Base-by-base conservation (phyloP, 768 basidiomycete genomes). In the Agrocybe praecox region DNA sequence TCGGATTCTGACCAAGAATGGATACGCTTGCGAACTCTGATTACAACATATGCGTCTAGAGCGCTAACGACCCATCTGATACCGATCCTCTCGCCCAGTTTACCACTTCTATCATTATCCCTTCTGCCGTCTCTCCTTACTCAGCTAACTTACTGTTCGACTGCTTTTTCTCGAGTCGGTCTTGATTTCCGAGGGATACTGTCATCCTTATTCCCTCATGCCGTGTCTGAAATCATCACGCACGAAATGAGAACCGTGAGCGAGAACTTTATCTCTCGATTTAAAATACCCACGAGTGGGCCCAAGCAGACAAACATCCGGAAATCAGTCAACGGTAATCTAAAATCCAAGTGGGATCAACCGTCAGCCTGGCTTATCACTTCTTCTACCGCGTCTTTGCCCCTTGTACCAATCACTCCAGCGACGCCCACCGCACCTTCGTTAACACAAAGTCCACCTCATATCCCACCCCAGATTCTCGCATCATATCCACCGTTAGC, bases 131-230 rank as follows among this genome's bases (percentile, higher is more conserved):
- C 96, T 33, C 80, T 95, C 43, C 84, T 97, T 56, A 96, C 95
- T 0, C 96, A 98, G 65, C 82, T 98, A 45, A 90, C 91, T 12
- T 98, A 98, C 72, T 97, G 96, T 68, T 87, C 94, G 8, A 85
- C 87, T 17, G 94, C 95, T 0, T 97, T 97, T 66, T 81, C 92
- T 0, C 86, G 95, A n/a, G 82, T 96, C 15, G 96, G 96, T 0
- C 80, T 96, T 64, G 96, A 97, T 68, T 98, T 99, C 71, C 84
- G 88, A 29, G 72, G 79, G 0, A 72, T 89, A 17, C 74, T 97
- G 26, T 81, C 81, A 2, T 79, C 80, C n/a, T 74, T 90, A 2
- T 87, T 95, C 67, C 79, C 80, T 36, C 71, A 76, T 45, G 89
- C 90, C 1, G 87, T 94, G 11, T 68, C 80, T 3, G 69, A 74